Percentiles rank a stretch among this genome's conserved stretches.
Evolutionary conservation across 257 asterid genomes (phyloP).

Genomic region (Solanum sejunctum): DNA sequence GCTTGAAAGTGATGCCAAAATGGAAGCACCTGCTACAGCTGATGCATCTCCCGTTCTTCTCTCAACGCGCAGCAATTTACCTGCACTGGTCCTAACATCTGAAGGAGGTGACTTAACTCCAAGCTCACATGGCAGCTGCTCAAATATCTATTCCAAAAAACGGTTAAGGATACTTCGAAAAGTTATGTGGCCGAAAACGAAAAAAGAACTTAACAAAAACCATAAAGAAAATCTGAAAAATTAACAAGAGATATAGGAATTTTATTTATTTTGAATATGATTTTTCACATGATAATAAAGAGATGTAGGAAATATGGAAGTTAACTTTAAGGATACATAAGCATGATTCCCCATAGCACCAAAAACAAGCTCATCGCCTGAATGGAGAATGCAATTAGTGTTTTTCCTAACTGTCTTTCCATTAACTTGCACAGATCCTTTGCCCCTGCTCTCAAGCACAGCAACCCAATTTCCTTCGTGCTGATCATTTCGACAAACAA

Average conservation of each 20-base stretch:
- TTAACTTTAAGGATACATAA: conserved; percentile 56
- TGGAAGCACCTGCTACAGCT: conserved; percentile 83
- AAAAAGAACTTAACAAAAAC: not conserved
- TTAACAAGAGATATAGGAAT: not conserved
- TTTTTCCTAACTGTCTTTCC: conserved; percentile 61
- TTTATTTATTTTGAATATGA: not conserved
- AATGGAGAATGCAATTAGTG: conserved; percentile 37
- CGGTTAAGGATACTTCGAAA: conserved; percentile 29
- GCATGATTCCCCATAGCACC: conserved; percentile 66
- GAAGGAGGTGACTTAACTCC: conserved; percentile 52
- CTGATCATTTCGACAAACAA: conserved; percentile 34
- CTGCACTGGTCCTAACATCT: conserved; percentile 48
- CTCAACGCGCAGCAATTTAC: conserved; percentile 44
- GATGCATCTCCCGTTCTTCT: conserved; percentile 80
- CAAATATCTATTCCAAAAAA: conserved; percentile 44
- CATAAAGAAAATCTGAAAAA: not conserved
- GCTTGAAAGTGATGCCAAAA: conserved; percentile 80
- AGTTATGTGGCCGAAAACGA: not conserved
- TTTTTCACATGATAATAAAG: not conserved
- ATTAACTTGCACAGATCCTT: conserved; percentile 71
- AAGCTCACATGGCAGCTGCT: conserved; percentile 49
- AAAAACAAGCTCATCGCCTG: conserved; percentile 85
- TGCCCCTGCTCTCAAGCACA: conserved; percentile 65
- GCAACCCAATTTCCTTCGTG: conserved; percentile 53
- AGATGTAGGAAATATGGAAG: not conserved